Percentiles rank a stretch among this genome's conserved stretches.
Conservation (phyloP, 257 asterid genomes). For the Ballota nigra region DNA sequence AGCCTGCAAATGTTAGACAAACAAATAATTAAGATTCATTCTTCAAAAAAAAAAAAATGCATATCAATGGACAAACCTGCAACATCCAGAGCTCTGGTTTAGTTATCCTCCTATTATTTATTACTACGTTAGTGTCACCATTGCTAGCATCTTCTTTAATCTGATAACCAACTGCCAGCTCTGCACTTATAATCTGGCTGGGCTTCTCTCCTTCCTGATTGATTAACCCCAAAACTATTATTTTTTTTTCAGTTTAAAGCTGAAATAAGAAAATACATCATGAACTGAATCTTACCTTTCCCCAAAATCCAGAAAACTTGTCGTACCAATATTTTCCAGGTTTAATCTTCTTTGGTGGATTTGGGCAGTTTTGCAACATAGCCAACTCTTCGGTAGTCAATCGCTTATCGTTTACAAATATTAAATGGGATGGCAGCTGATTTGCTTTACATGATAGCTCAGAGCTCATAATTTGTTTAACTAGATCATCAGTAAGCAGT, state of each 20-base stretch:
- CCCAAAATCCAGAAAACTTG: constrained; percentile 94
- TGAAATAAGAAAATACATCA: background rate
- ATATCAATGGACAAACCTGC: constrained; percentile 30
- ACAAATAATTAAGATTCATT: background rate
- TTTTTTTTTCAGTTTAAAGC: background rate
- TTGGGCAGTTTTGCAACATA: constrained; percentile 53
- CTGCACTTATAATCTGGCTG: constrained; percentile 71
- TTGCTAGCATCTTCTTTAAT: constrained; percentile 66
- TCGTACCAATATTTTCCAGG: constrained; percentile 97
- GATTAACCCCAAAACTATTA: constrained; percentile 23
- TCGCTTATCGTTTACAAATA: constrained; percentile 57
- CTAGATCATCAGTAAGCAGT: constrained; percentile 39
- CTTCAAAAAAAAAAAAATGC: background rate
- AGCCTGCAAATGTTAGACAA: constrained; percentile 32
- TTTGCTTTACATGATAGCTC: constrained; percentile 66
- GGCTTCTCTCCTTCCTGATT: constrained; percentile 85
- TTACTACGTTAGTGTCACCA: constrained; percentile 65
- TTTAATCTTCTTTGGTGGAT: constrained; percentile 83
- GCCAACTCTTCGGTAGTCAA: constrained; percentile 59
- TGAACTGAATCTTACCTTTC: constrained; percentile 55
- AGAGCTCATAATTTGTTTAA: constrained; percentile 47
- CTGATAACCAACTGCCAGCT: constrained; percentile 53
- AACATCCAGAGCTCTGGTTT: constrained; percentile 65
- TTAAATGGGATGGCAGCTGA: constrained; percentile 64
- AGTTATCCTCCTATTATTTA: constrained; percentile 82